Base-by-base conservation (phyloP, 1,284 basidiomycete species). In the Ganoderma sp. region DNA sequence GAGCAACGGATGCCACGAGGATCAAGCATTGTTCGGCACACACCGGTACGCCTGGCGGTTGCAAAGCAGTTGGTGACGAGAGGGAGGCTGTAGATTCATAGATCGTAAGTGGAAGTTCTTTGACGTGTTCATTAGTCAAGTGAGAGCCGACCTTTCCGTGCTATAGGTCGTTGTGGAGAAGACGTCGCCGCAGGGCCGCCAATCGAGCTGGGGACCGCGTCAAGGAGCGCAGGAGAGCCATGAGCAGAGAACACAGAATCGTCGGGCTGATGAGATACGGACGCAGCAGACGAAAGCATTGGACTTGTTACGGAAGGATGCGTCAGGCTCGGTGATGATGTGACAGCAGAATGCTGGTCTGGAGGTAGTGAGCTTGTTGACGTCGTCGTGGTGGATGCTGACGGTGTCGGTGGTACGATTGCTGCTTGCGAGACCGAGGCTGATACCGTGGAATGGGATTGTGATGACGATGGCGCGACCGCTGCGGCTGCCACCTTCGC, bases 401-500 rank as follows among this genome's bases (percentile, higher is more conserved):
- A 76, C 61, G 77, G 73, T 66, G 78, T 75, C 65, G 78, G 74
- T 57, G 81, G 70, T 45, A 76, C 77, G 50, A 82, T 76, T 50
- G 82, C 72, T 37, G 80, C 75, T 75, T 78, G 82, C 70, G 81
- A 78, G 71, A 81, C 12, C 9, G 58, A 77, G 2, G 83, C 73
- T 63, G 81, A 60, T 37, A 75, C 78, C 62, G 79, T 45, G 60
- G 80, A 69, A 42, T 73, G 67, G 45, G 75, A 45, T 42, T 73
- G 68, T 57, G 74, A 59, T 64, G 74, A 58, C 64, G 74, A 32
- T 73, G 84, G 77, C 22, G 85, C 80, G 17, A 93, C 92, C 3
- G 93, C 94, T 0, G 95, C 95, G 0, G 95, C 96, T 2, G 96
- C 96, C 0, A 95, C 96, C 9, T 95, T 90, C 42, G 97, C 94